Evolutionary conservation across 371 early-diverging fungal species (phyloP).

Genomic region (Catenaria anguillulae): DNA sequence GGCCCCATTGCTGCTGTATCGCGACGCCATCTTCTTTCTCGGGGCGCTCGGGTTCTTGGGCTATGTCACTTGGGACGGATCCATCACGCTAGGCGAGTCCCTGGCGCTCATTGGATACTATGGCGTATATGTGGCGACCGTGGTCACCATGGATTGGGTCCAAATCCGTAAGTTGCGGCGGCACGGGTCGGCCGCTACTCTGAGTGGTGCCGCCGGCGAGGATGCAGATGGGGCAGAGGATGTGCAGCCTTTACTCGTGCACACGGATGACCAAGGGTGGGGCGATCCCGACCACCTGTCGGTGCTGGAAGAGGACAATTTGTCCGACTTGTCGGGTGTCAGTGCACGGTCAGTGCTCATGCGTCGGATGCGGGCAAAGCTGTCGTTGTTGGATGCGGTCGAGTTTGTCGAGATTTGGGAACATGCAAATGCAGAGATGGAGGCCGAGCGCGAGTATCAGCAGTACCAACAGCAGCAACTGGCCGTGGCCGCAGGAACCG

Average conservation of each 20-base stretch:
- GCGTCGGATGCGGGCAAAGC: neutral
- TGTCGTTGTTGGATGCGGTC: conserved; percentile 1
- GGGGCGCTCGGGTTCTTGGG: conserved; percentile 41
- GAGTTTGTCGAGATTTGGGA: neutral
- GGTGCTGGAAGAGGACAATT: neutral
- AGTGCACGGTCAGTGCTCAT: neutral
- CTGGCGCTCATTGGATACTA: conserved; percentile 37
- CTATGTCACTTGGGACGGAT: conserved; percentile 38
- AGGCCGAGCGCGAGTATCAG: no score
- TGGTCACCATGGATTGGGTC: conserved; percentile 18
- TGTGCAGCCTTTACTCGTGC: neutral
- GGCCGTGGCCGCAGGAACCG: no score
- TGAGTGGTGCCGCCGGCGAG: neutral
- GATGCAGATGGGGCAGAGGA: neutral
- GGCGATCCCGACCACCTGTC: neutral
- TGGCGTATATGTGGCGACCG: conserved; percentile 35
- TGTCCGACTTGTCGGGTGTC: neutral
- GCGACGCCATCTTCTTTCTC: conserved; percentile 55
- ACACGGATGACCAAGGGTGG: neutral
- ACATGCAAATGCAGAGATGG: no score
- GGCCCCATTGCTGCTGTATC: conserved; percentile 35
- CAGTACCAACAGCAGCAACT: no score
- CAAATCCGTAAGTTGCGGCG: no score
- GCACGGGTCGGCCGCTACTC: neutral
- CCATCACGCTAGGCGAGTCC: conserved; percentile 44